Conservation (phyloP, 2,329 filamentous ascomycete species). For the Fusarium acutatum region DNA sequence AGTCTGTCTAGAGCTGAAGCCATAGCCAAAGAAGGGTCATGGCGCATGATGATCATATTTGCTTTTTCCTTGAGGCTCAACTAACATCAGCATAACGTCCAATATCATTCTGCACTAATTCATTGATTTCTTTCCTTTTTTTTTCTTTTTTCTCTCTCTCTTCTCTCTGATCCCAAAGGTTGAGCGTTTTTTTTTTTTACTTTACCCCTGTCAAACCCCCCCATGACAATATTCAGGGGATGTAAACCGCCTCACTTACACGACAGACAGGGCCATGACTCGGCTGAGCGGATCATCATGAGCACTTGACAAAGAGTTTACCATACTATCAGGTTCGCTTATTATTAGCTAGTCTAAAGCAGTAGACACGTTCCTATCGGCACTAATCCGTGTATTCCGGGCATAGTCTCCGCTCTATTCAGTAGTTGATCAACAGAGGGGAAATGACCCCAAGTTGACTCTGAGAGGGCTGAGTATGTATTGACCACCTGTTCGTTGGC, state of each 20-base stretch:
- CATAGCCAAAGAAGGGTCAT: conserved; percentile 10
- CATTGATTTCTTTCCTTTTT: neutral
- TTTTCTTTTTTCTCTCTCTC: too few species aligned
- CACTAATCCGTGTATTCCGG: neutral
- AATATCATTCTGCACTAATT: neutral
- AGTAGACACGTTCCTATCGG: conserved; percentile 6
- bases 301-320: conserved; percentile 6
- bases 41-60: conserved; percentile 6
- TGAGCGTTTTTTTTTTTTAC: neutral
- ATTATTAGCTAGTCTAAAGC: neutral
- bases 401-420: neutral
- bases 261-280: conserved; percentile 30
- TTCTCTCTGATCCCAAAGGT: neutral
- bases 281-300: conserved; percentile 14
- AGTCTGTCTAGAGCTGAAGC: neutral
- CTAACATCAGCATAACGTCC: neutral
- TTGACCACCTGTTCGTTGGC: neutral
- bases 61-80: conserved; percentile 15
- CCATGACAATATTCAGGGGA: neutral
- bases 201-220: neutral
- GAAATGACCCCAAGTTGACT: neutral
- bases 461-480: neutral
- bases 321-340: conserved; percentile 4
- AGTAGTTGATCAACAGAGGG: neutral
- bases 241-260: conserved; percentile 26